A percentile compares a stretch with the other conserved stretches of the same genome.
Evolutionary conservation across 805 yeast species (phyloP).

Genomic region (Yamadazyma paraphyllophila): DNA sequence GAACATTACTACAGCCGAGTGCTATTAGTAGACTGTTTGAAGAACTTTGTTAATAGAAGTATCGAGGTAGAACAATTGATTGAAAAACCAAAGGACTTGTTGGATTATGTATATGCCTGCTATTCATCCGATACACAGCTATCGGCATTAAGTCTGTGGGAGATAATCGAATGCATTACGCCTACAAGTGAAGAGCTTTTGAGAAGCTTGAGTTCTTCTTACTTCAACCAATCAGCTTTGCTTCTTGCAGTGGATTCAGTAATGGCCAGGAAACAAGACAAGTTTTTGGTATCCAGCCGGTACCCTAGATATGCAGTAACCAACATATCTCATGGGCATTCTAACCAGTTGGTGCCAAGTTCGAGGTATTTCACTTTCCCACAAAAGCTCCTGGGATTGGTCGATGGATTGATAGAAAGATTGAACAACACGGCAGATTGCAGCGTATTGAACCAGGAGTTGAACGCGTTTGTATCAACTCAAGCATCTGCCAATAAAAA

Average conservation of each 20-base stretch:
- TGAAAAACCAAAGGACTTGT: neutral
- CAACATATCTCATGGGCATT: conserved; percentile 22
- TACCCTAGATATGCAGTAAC: too few species aligned
- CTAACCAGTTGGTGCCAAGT: conserved; percentile 24
- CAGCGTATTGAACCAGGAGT: neutral
- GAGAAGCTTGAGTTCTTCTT: conserved; percentile 15
- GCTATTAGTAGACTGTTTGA: conserved; percentile 21
- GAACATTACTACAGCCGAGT: conserved; percentile 17
- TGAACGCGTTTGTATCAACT: conserved; percentile 6
- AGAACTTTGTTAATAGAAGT: conserved; percentile 20
- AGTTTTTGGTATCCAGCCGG: neutral
- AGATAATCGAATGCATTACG: conserved; percentile 15
- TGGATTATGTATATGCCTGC: conserved; percentile 22
- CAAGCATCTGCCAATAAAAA: conserved; percentile 14
- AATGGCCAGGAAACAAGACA: neutral
- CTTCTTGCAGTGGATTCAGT: conserved; percentile 19
- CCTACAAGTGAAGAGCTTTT: conserved; percentile 13
- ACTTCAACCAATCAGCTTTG: conserved; percentile 28
- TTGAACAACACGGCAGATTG: neutral
- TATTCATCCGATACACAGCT: conserved; percentile 10
- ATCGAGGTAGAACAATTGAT: conserved; percentile 14
- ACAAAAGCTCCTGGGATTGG: neutral
- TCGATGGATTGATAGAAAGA: neutral
- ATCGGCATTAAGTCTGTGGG: conserved; percentile 11
- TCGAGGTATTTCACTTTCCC: neutral